These are phyloP conservation scores for Vicia faba DNA, from an alignment of 306 rosid species.

Conservation along the genomic window DNA sequence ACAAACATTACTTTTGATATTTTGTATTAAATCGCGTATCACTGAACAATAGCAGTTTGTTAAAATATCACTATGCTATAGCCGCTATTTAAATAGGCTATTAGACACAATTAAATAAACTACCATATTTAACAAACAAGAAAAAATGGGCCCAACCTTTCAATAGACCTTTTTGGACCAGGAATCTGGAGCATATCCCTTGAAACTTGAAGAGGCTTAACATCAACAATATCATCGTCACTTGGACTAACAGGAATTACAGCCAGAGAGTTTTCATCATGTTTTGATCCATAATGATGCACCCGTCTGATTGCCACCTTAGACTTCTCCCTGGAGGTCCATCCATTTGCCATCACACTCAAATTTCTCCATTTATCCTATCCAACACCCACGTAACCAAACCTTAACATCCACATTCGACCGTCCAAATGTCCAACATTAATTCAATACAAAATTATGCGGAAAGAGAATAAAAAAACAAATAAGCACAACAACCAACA, in stretches of 20 bases:
- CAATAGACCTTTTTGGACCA: slow-evolving; percentile 69
- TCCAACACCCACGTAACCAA: slow-evolving; percentile 27
- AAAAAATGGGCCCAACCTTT: slow-evolving; percentile 54
- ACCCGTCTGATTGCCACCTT: slow-evolving; percentile 63
- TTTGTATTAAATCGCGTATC: not conserved
- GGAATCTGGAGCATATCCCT: slow-evolving; percentile 53
- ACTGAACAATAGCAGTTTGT: not conserved
- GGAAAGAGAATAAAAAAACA: slow-evolving; percentile 22
- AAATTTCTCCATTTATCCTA: slow-evolving; percentile 99
- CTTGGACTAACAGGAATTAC: slow-evolving; percentile 54
- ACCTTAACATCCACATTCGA: slow-evolving; percentile 26
- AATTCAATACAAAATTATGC: slow-evolving; percentile 7
- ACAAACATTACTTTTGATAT: not conserved
- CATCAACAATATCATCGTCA: slow-evolving; percentile 74
- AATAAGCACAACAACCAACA: slow-evolving; percentile 15
- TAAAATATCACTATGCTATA: not conserved
- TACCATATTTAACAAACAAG: slow-evolving; percentile 18
- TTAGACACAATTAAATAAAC: slow-evolving; percentile 22
- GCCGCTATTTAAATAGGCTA: not conserved
- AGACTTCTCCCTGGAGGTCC: slow-evolving; percentile 88
- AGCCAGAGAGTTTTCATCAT: slow-evolving; percentile 59
- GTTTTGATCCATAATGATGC: slow-evolving; percentile 58
- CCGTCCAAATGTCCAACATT: slow-evolving; percentile 20
- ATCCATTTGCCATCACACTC: slow-evolving; percentile 93
- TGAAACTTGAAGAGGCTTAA: slow-evolving; percentile 60